Evolutionary conservation across 805 yeast genomes (phyloP).

Genomic region (Wickerhamomyces xylosicus): DNA sequence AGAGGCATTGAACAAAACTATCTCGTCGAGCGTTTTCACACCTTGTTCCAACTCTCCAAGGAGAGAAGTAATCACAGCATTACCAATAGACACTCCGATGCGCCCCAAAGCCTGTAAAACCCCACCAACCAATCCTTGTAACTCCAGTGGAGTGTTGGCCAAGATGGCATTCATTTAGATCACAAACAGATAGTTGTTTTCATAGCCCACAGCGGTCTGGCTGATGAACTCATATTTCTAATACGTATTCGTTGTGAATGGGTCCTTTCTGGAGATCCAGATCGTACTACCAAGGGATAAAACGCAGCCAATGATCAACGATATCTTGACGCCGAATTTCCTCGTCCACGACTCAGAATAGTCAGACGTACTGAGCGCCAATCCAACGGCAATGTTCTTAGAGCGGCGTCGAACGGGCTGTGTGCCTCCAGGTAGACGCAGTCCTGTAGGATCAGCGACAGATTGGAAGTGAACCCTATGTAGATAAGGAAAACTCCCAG

Average conservation of each 20-base stretch:
- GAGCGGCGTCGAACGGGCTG: too few species aligned
- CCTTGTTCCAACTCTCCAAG: slow-evolving; percentile 22
- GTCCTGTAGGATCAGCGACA: too few species aligned
- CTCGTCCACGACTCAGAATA: slow-evolving; percentile 10
- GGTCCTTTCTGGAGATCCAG: slow-evolving; percentile 16
- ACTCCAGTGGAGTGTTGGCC: slow-evolving; percentile 24
- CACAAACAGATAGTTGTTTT: slow-evolving; percentile 23
- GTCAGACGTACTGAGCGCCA: too few species aligned
- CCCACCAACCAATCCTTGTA: slow-evolving; percentile 31
- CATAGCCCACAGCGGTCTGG: slow-evolving; percentile 16
- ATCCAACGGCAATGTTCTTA: too few species aligned
- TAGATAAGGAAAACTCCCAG: too few species aligned
- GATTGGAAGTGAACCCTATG: too few species aligned
- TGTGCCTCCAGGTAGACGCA: too few species aligned
- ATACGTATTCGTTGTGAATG: slow-evolving; percentile 9
- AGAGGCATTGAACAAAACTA: too few species aligned
- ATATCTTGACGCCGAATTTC: slow-evolving; percentile 18
- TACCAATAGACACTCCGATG: slow-evolving; percentile 22
- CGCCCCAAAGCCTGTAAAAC: slow-evolving; percentile 26
- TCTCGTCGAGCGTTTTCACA: too few species aligned
- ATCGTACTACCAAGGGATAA: slow-evolving; percentile 3
- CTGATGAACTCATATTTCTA: slow-evolving; percentile 22
- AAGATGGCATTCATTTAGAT: slow-evolving; percentile 23
- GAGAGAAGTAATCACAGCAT: slow-evolving; percentile 19
- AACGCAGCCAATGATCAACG: slow-evolving; percentile 3